Evolutionary conservation across 1,139 yeast genomes (phyloP).

Genomic region (Hyphopichia buzzinii): DNA sequence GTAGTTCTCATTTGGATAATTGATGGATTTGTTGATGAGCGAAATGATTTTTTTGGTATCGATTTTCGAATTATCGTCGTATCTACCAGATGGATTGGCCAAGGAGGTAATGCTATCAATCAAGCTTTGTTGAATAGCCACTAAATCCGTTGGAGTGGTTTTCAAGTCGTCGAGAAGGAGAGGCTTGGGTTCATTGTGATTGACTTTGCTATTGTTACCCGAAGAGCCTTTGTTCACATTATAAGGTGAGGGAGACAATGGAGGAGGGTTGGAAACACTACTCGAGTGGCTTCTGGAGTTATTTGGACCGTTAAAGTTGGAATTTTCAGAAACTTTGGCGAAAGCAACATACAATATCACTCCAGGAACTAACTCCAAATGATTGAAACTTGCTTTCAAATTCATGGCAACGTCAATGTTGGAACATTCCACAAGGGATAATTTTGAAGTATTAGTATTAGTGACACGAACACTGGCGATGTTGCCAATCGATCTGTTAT

Average conservation of each 20-base stretch:
- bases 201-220: slow-evolving; percentile 1
- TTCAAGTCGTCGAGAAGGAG: slow-evolving; percentile 5
- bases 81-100: slow-evolving; percentile 7
- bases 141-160: slow-evolving; percentile 24
- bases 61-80: slow-evolving; percentile 12
- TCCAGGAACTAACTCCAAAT: slow-evolving; percentile 80
- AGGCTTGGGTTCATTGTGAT: slow-evolving; percentile 1
- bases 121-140: slow-evolving; percentile 23
- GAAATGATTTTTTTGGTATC: slow-evolving; percentile 34
- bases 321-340: slow-evolving; percentile 51
- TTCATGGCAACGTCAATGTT: slow-evolving; percentile 72
- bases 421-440: slow-evolving; percentile 74
- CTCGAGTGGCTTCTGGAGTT: not conserved
- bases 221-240: not conserved
- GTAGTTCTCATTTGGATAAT: slow-evolving; percentile 34
- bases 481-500: slow-evolving; percentile 22
- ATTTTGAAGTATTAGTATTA: slow-evolving; percentile 34
- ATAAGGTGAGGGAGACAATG: not conserved
- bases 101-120: slow-evolving; percentile 21
- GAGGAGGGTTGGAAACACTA: not conserved
- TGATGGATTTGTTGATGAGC: slow-evolving; percentile 28
- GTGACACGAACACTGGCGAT: slow-evolving; percentile 53
- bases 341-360: slow-evolving; percentile 62
- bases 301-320: not conserved
- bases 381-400: slow-evolving; percentile 74